phyloP scores from a whole-genome alignment of 768 basidiomycete genomes.

The Tricholoma bakamatsutake region DNA sequence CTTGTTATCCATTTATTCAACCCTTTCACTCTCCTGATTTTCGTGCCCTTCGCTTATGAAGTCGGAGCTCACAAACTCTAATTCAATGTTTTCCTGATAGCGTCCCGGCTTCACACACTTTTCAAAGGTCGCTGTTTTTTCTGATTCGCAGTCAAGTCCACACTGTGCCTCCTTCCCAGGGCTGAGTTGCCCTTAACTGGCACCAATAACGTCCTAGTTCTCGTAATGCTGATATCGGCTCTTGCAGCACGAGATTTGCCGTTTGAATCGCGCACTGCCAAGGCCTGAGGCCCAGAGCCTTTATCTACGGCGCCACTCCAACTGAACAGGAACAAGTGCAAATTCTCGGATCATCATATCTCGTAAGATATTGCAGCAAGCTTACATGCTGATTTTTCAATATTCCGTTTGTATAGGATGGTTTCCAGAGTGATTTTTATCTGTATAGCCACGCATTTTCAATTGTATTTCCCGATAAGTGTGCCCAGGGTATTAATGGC shows the following conservation, averaged over 20 bases:
- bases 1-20: slow-evolving; percentile 2
- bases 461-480: background rate
- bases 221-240: background rate
- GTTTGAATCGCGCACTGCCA: background rate
- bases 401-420: background rate
- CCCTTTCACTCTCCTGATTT: background rate
- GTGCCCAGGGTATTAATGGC: background rate
- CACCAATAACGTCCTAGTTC: background rate
- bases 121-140: background rate
- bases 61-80: background rate
- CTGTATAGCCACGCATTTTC: background rate
- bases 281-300: too few species aligned
- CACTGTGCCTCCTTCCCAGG: background rate
- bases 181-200: background rate
- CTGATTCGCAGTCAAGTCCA: background rate
- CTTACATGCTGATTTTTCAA: background rate
- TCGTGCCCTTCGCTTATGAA: background rate
- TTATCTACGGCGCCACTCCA: background rate
- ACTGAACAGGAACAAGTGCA: background rate
- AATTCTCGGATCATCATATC: background rate
- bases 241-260: background rate
- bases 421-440: background rate
- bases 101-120: background rate
- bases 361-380: background rate
- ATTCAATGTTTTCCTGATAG: background rate